These are phyloP conservation scores for Talaromyces funiculosus DNA, from an alignment of 2,329 filamentous ascomycete genomes.

Conservation along the genomic window DNA sequence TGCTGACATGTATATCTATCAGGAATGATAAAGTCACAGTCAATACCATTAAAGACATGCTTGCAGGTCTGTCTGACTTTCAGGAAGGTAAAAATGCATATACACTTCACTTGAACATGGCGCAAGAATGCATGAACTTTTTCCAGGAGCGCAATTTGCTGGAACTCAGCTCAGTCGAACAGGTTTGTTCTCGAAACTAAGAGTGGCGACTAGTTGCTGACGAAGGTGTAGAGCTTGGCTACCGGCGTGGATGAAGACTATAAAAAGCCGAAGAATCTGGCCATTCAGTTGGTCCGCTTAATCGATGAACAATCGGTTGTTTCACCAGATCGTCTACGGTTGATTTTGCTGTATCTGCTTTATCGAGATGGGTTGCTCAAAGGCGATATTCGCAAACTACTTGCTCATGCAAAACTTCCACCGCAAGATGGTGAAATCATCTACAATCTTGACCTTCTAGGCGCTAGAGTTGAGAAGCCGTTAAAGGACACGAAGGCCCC, in stretches of 20 bases:
- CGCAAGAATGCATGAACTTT: constrained; percentile 91
- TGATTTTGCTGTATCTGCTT: constrained; percentile 79
- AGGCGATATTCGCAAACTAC: constrained; percentile 76
- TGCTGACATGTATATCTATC: constrained; percentile 20
- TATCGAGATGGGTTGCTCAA: constrained; percentile 79
- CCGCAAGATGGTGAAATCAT: constrained; percentile 67
- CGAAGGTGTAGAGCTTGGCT: constrained; percentile 57
- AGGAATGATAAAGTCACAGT: constrained; percentile 66
- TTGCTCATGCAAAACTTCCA: constrained; percentile 75
- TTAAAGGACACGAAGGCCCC: constrained; percentile 72
- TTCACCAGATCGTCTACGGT: constrained; percentile 69
- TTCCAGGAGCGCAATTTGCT: constrained; percentile 80
- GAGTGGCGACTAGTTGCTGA: neutral
- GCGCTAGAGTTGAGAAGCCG: constrained; percentile 63
- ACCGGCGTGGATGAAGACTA: constrained; percentile 92
- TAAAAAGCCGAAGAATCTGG: constrained; percentile 81
- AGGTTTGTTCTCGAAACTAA: constrained; percentile 41
- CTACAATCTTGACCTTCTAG: constrained; percentile 70
- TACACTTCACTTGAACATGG: constrained; percentile 91
- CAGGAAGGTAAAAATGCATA: constrained; percentile 94
- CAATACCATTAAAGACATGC: constrained; percentile 93
- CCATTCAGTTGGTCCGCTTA: constrained; percentile 79
- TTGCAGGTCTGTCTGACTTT: constrained; percentile 89
- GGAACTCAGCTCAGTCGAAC: constrained; percentile 82
- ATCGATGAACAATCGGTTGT: constrained; percentile 75